Base-by-base conservation (phyloP, 208 protist species). In the Phytomonas francai region DNA sequence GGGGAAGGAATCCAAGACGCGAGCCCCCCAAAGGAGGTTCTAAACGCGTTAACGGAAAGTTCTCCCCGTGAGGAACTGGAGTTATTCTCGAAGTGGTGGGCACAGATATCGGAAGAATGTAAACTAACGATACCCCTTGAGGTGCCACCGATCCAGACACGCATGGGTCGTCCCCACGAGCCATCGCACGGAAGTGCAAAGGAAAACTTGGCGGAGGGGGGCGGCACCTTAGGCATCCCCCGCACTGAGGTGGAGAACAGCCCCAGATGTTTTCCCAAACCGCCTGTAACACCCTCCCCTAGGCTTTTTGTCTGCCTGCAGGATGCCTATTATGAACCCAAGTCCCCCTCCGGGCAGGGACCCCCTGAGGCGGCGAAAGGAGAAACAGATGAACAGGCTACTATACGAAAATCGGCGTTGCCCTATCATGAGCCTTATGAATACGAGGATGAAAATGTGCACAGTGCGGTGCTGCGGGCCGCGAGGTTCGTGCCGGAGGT, bases 41-140 rank as follows among this genome's bases (percentile, higher is more conserved):
- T 89, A 3, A 78, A 84, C 67, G 29, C 54, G 56, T 67, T 89
- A 9, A 64, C 27, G 31, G 79, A 67, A 36, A 81, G 82, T 72
- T 93, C 88, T 9, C 63, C 83, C 2, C 57, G 54, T 6, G 60
- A 66, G 14, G 88, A 87, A 61, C 67, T 89, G 12, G 88, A 93
- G 59, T 70, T 71, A 30, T 93, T 93, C 61, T 59, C 83, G 32
- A 32, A 88, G 34, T 93, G 88, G 85, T 93, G 88, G 85, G 63
- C 72, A 2, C 77, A 72, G 22, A 82, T 82, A 68, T 57, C 79
- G 42, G 74, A 72, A 6, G 65, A 74, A 14, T 85, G 79, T 28
- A 65, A 77, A 33, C 76, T 90, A 30, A 56, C 63, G 33, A 73
- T 88, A 6, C 71, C 78, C 32, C 79, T 93, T 25, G 84, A 90